Conservation (phyloP, 2,329 filamentous ascomycete species). For the Pleomassaria siparia region DNA sequence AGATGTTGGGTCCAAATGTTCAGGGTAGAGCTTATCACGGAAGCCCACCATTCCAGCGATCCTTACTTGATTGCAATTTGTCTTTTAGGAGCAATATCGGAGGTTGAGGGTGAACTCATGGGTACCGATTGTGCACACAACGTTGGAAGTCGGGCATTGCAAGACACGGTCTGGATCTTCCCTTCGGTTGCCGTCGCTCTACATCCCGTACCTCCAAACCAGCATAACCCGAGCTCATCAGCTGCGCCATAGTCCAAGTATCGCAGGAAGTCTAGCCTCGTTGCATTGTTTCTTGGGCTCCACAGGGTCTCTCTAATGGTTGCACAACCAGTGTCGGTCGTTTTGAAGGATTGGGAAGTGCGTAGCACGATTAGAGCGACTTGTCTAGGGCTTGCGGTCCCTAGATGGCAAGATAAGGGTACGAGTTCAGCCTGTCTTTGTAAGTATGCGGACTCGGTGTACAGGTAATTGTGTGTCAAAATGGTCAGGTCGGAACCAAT, state of each 20-base stretch:
- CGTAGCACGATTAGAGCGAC: conserved; percentile 20
- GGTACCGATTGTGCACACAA: conserved; percentile 28
- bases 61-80: conserved; percentile 19
- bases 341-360: conserved; percentile 11
- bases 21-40: conserved; percentile 51
- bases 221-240: conserved; percentile 17
- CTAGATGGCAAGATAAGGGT: conserved; percentile 16
- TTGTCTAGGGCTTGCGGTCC: conserved; percentile 21
- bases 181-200: conserved; percentile 24
- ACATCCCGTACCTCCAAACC: conserved; percentile 20
- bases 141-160: conserved; percentile 21
- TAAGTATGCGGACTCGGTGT: conserved; percentile 8
- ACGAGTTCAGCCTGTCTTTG: conserved; percentile 9
- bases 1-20: conserved; percentile 39
- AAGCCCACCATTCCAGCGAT: conserved; percentile 37
- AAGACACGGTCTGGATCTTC: conserved; percentile 14
- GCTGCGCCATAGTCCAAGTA: conserved; percentile 22
- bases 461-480: conserved; percentile 31
- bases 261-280: conserved; percentile 18
- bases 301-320: conserved; percentile 25
- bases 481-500: conserved; percentile 33
- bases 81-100: conserved; percentile 13
- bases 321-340: conserved; percentile 18
- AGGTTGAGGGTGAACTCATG: conserved; percentile 4
- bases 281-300: conserved; percentile 11